Base-by-base conservation (phyloP, 331 rosid species). In the Malus hybrid region DNA sequence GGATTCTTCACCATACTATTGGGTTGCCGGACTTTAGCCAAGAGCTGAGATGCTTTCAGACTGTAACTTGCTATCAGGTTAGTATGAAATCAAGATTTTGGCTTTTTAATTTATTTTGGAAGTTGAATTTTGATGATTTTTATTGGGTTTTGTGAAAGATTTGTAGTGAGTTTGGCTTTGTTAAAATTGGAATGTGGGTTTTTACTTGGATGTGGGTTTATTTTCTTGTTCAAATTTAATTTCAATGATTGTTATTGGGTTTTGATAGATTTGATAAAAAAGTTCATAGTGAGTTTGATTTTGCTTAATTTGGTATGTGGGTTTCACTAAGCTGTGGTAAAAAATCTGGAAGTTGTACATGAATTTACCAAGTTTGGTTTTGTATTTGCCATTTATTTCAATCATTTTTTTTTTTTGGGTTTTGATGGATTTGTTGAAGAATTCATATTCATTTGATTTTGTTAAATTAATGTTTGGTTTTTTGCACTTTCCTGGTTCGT, bases 21-120 rank as follows among this genome's bases (percentile, higher is more conserved):
- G 99, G 99, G 0, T 19, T 89, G 7, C 89, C 99, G 19, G 99
- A 94, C 65, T 94, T 94, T 33, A 86, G 77, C 68, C 99, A 94
- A 73, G 99, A 94, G 75, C 81, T 92, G 7, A 73, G 97, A 82
- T 94, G 99, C 79, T 94, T 94, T 67, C 97, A 90, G 62, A 87
- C 93, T 5, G 76, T 94, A 27, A 94, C 99, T 84, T 94, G 99
- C 74, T 92, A 65, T 52, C 99, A 94, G 99, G 99, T 91, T 11
- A 29, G 65, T 19, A 3, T 3, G 19, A 4, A 36, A 16, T 57
- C 5, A n/a, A 10, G 6, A 3, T 15, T 71, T 65, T 24, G 11
- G 7, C 1, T 59, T 16, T 10, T 16, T 32, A 13, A 42, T 16
- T 66, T 13, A 12, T 20, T 31, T 1, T 6, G 12, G 24, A 52